These are phyloP conservation scores for Boletus patriciae DNA, from an alignment of 768 basidiomycete species.

Conservation along the genomic window DNA sequence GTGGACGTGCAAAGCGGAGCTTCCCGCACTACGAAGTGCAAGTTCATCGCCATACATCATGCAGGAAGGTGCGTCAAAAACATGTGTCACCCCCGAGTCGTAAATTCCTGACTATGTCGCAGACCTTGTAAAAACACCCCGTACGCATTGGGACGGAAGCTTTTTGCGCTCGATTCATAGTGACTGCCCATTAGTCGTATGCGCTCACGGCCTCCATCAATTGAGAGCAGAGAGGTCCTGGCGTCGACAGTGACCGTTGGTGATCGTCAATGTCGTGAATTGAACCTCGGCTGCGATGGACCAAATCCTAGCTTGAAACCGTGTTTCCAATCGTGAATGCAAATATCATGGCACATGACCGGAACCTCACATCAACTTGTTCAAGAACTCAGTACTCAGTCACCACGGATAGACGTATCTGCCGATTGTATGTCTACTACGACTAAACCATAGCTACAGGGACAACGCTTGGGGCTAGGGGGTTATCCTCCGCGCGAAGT, in stretches of 20 bases:
- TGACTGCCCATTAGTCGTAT: constrained; percentile 32
- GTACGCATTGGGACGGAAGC: too few relatives aligned
- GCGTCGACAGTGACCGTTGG: constrained; percentile 60
- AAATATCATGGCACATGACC: accelerated
- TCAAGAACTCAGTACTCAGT: constrained; percentile 37
- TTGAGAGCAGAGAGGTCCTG: constrained; percentile 63
- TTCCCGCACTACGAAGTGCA: too few relatives aligned
- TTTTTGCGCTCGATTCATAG: too few relatives aligned
- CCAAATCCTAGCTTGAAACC: constrained; percentile 67
- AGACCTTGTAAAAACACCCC: too few relatives aligned
- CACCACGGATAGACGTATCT: constrained; percentile 48
- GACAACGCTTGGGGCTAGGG: background rate
- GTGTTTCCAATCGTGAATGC: constrained; percentile 51
- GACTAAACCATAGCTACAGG: too few relatives aligned
- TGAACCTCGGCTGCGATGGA: constrained; percentile 63
- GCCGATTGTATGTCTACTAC: background rate
- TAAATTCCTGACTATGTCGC: too few relatives aligned
- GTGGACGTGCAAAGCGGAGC: too few relatives aligned
- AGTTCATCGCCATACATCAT: too few relatives aligned
- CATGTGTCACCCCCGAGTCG: too few relatives aligned
- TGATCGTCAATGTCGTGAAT: constrained; percentile 52
- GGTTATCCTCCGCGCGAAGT: too few relatives aligned
- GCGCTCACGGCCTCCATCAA: constrained; percentile 37
- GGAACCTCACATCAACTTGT: background rate
- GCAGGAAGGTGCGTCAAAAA: too few relatives aligned